A percentile compares a stretch with the other conserved stretches of the same genome.
phyloP scores from a whole-genome alignment of 2,329 filamentous ascomycete species.

The Alternaria tenuissima region DNA sequence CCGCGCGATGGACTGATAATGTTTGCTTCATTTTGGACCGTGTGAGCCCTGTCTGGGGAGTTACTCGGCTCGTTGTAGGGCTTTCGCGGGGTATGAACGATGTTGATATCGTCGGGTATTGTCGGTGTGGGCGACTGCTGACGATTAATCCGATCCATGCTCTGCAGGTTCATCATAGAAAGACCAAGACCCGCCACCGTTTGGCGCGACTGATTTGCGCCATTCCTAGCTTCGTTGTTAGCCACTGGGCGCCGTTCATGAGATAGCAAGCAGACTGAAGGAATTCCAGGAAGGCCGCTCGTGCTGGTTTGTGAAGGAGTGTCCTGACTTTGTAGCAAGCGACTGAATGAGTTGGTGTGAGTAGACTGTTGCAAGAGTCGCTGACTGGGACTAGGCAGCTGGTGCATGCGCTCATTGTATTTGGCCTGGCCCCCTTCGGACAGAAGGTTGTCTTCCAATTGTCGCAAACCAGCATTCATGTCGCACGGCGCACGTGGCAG shows the following conservation, averaged over 20 bases:
- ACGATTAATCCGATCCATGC: constrained; percentile 30
- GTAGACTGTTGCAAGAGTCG: constrained; percentile 24
- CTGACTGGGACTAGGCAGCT: constrained; percentile 23
- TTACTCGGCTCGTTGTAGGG: constrained; percentile 28
- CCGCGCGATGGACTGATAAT: constrained; percentile 28
- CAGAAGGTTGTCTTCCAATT: constrained; percentile 3
- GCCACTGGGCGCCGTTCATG: constrained; percentile 41
- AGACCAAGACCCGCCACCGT: constrained; percentile 43
- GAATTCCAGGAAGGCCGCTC: constrained; percentile 47
- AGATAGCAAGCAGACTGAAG: constrained; percentile 50
- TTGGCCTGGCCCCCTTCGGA: constrained; percentile 8
- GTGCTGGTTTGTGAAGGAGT: constrained; percentile 42
- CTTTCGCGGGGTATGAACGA: constrained; percentile 19
- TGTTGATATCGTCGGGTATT: constrained; percentile 36
- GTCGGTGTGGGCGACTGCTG: constrained; percentile 44
- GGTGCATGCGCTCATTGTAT: constrained; percentile 15
- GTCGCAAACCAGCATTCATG: constrained; percentile 17
- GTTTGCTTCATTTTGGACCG: constrained; percentile 22
- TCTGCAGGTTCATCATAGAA: constrained; percentile 42
- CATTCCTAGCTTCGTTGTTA: constrained; percentile 32
- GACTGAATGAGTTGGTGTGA: constrained; percentile 29
- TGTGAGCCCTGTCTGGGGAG: constrained; percentile 30
- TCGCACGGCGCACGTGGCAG: constrained; percentile 25
- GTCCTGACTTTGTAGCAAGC: constrained; percentile 31
- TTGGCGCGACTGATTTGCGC: constrained; percentile 32